Conservation (phyloP, 1,284 basidiomycete genomes). For the Jaminaea rosea region DNA sequence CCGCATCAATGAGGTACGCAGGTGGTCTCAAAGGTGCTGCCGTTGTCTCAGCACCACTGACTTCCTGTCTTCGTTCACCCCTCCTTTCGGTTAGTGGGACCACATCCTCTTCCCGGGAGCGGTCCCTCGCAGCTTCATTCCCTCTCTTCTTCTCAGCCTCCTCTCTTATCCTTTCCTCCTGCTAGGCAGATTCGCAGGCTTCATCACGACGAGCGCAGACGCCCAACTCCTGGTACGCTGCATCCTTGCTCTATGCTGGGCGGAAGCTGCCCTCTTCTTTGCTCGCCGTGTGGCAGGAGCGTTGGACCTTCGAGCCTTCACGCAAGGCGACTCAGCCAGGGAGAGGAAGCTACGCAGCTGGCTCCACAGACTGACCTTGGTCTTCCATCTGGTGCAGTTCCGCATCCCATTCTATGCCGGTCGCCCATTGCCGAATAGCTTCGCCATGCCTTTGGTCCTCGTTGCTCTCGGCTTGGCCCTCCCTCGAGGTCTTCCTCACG, state of each 20-base stretch:
- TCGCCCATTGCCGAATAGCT: conserved; percentile 86
- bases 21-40: conserved; percentile 54
- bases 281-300: conserved; percentile 46
- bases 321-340: too few relatives aligned
- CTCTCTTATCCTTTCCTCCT: conserved; percentile 34
- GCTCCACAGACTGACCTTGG: conserved; percentile 61
- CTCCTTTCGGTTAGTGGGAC: conserved; percentile 60
- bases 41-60: conserved; percentile 5
- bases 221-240: conserved; percentile 63
- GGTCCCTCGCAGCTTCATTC: conserved; percentile 78
- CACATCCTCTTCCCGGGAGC: conserved; percentile 81
- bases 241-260: conserved; percentile 63
- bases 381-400: conserved; percentile 90
- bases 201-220: conserved; percentile 56
- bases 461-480: conserved; percentile 58
- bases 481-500: conserved; percentile 22
- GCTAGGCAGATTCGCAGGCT: conserved; percentile 48
- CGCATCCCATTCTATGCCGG: conserved; percentile 88
- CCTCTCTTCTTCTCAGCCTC: conserved; percentile 51
- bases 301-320: conserved; percentile 10
- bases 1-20: conserved; percentile 19
- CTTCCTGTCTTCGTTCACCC: background rate
- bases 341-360: conserved; percentile 39
- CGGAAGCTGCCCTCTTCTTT: conserved; percentile 59
- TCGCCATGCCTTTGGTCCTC: conserved; percentile 68